These are phyloP conservation scores for Albatrellus ellisii DNA, from an alignment of 768 basidiomycete genomes.

Conservation along the genomic window DNA sequence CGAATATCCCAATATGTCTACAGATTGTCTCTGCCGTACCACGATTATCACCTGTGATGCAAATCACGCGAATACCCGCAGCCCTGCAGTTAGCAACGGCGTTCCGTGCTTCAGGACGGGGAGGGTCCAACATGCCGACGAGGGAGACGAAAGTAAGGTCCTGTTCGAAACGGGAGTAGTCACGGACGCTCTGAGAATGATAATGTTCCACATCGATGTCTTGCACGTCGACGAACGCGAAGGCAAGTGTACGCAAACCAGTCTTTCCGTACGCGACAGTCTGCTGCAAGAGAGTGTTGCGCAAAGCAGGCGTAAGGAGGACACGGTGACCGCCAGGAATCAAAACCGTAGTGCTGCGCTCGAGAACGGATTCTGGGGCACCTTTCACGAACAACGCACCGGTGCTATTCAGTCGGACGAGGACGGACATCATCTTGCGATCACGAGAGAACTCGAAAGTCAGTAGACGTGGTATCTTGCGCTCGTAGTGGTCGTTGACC, in stretches of 20 bases:
- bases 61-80: conserved; percentile 91
- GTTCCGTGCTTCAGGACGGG: conserved; percentile 79
- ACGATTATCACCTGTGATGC: conserved; percentile 98
- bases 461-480: conserved; percentile 61
- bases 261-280: conserved; percentile 63
- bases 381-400: conserved; percentile 92
- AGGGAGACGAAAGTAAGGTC: conserved; percentile 90
- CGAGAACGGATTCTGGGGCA: conserved; percentile 90
- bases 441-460: conserved; percentile 98
- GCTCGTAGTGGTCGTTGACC: conserved; percentile 75
- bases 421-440: conserved; percentile 98
- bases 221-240: conserved; percentile 73
- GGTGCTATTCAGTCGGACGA: conserved; percentile 52
- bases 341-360: conserved; percentile 68
- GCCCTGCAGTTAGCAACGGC: conserved; percentile 86
- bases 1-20: conserved; percentile 90
- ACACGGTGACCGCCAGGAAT: conserved; percentile 44
- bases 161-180: conserved; percentile 86
- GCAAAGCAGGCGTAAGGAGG: conserved; percentile 52
- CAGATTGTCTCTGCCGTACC: conserved; percentile 97
- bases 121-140: conserved; percentile 96
- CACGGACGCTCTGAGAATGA: conserved; percentile 59
- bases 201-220: conserved; percentile 76
- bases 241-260: conserved; percentile 83
- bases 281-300: conserved; percentile 44